These are phyloP conservation scores for Mycena rebaudengoi DNA, from an alignment of 768 basidiomycete genomes.

Conservation along the genomic window DNA sequence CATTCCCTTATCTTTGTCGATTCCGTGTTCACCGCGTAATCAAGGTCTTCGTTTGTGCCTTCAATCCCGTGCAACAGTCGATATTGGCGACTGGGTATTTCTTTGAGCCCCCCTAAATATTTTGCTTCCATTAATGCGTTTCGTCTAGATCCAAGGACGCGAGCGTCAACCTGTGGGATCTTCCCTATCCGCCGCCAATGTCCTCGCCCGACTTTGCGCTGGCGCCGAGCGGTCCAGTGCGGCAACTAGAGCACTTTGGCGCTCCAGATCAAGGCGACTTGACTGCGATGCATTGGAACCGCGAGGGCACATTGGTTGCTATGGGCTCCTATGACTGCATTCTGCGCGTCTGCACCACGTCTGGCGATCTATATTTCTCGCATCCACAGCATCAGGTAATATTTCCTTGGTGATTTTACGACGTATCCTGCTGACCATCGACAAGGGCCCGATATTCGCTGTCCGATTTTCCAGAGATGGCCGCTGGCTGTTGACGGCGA, in stretches of 20 bases:
- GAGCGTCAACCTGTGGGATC: conserved; percentile 77
- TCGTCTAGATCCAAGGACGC: conserved; percentile 79
- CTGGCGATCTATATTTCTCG: conserved; percentile 70
- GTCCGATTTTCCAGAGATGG: conserved; percentile 80
- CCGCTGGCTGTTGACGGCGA: conserved; percentile 77
- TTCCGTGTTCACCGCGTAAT: background rate
- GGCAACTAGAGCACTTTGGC: conserved; percentile 59
- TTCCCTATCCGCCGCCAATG: conserved; percentile 54
- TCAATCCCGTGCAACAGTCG: conserved; percentile 70
- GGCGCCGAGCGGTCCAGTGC: conserved; percentile 43
- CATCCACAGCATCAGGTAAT: conserved; percentile 75
- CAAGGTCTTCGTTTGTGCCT: conserved; percentile 84
- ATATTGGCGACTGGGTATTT: conserved; percentile 81
- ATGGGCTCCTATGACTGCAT: conserved; percentile 81
- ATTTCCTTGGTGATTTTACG: conserved; percentile 21
- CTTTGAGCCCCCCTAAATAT: conserved; percentile 4
- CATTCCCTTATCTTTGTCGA: background rate
- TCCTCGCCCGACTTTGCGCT: conserved; percentile 45
- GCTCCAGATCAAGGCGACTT: conserved; percentile 64
- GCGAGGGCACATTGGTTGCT: conserved; percentile 76
- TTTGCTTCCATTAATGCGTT: conserved; percentile 13
- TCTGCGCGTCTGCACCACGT: conserved; percentile 69
- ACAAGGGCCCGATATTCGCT: conserved; percentile 84
- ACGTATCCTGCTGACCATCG: conserved; percentile 38
- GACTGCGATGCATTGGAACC: conserved; percentile 82